A percentile compares a stretch with the other conserved stretches of the same genome.
These are phyloP conservation scores for Wickerhamomyces bovis DNA, from an alignment of 805 yeast genomes.

Conservation along the genomic window DNA sequence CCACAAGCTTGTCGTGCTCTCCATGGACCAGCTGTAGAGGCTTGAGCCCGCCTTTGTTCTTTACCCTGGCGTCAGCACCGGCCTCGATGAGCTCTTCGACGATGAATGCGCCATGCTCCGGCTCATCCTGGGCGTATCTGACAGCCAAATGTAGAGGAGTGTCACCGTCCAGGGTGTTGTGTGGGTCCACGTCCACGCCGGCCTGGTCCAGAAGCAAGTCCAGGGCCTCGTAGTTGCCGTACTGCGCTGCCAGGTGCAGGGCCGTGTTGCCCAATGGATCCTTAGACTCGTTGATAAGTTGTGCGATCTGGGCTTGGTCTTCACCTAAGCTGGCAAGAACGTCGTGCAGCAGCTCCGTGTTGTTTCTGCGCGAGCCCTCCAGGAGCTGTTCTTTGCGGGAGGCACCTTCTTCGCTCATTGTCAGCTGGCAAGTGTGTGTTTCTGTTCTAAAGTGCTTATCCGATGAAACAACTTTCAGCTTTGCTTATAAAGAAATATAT, in stretches of 20 bases:
- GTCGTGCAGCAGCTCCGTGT: conserved; percentile 61
- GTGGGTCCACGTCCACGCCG: conserved; percentile 86
- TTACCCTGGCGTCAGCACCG: conserved; percentile 73
- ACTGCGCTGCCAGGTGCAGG: conserved; percentile 72
- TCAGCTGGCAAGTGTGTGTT: no score
- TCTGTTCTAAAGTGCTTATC: no score
- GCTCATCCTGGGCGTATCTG: conserved; percentile 67
- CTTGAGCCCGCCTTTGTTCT: conserved; percentile 57
- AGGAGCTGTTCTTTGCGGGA: conserved; percentile 69
- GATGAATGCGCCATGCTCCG: conserved; percentile 76
- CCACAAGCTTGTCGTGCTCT: conserved; percentile 49
- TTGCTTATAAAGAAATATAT: neutral
- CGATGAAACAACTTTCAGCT: neutral
- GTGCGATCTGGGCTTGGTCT: conserved; percentile 25
- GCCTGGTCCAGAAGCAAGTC: conserved; percentile 80
- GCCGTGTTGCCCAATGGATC: conserved; percentile 79
- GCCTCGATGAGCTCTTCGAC: conserved; percentile 83
- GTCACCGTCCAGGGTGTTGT: conserved; percentile 63
- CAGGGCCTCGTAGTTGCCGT: conserved; percentile 82
- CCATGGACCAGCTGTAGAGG: conserved; percentile 66
- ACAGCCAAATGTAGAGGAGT: conserved; percentile 90
- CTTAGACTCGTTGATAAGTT: conserved; percentile 59
- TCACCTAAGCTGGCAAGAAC: conserved; percentile 33
- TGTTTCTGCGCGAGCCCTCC: conserved; percentile 86
- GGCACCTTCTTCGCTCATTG: conserved; percentile 52